Percentiles rank a stretch among this genome's conserved stretches.
phyloP scores from a whole-genome alignment of 2,329 filamentous ascomycete species.

The Ophiostoma populinum region DNA sequence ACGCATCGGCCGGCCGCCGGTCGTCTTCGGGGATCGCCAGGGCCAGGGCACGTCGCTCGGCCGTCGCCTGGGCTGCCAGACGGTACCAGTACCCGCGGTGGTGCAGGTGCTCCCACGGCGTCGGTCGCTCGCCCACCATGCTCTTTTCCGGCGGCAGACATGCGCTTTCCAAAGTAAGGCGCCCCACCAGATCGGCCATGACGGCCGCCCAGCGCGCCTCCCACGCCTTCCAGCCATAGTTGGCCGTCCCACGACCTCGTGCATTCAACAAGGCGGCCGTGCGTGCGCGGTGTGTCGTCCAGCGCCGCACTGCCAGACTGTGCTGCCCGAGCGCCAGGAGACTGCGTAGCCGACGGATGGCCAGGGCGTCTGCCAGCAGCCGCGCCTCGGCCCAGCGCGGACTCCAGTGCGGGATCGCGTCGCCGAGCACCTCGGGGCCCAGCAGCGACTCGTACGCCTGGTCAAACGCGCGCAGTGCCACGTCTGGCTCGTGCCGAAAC shows the following conservation, averaged over 20 bases:
- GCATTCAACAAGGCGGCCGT: conserved; percentile 65
- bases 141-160: conserved; percentile 40
- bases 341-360: conserved; percentile 67
- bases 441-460: conserved; percentile 73
- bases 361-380: conserved; percentile 64
- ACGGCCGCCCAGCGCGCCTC: conserved; percentile 54
- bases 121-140: conserved; percentile 37
- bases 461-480: conserved; percentile 69
- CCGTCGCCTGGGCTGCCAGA: conserved; percentile 38
- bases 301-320: conserved; percentile 63
- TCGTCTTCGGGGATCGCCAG: conserved; percentile 42
- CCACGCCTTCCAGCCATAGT: conserved; percentile 92
- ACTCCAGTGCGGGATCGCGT: conserved; percentile 78
- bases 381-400: conserved; percentile 85
- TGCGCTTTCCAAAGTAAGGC: too few relatives aligned
- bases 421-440: conserved; percentile 58
- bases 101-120: conserved; percentile 47
- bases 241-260: conserved; percentile 67
- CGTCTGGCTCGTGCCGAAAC: conserved; percentile 84
- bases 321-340: conserved; percentile 64
- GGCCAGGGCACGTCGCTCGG: conserved; percentile 34
- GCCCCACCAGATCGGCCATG: conserved; percentile 44
- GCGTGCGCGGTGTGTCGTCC: conserved; percentile 59
- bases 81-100: conserved; percentile 53
- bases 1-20: conserved; percentile 30